Percentiles rank a stretch among this genome's conserved stretches.
These are phyloP conservation scores for Phyllosticta citrichinensis DNA, from an alignment of 2,329 filamentous ascomycete species.

Conservation along the genomic window DNA sequence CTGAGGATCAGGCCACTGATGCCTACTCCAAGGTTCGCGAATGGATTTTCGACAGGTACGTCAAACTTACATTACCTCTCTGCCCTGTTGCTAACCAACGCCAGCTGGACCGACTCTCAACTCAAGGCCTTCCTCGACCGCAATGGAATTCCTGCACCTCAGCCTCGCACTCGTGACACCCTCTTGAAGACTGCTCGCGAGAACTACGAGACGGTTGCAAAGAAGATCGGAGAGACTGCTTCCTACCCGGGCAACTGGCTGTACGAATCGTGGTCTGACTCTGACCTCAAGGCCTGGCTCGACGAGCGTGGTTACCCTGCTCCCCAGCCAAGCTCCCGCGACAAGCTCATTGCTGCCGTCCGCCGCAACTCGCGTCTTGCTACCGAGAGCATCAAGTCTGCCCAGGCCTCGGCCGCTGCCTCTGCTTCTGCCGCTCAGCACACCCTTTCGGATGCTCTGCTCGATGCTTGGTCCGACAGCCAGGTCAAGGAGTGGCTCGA, in stretches of 20 bases:
- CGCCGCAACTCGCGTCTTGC: constrained; percentile 83
- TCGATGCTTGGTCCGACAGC: constrained; percentile 83
- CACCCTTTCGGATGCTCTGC: constrained; percentile 69
- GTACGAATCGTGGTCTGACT: constrained; percentile 83
- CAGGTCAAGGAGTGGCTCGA: constrained; percentile 89
- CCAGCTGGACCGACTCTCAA: constrained; percentile 83
- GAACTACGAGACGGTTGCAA: constrained; percentile 69
- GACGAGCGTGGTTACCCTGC: constrained; percentile 78
- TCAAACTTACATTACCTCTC: background rate
- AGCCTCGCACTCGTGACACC: constrained; percentile 76
- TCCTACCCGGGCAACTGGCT: constrained; percentile 94
- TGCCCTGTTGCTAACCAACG: constrained; percentile 25
- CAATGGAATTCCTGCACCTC: constrained; percentile 75
- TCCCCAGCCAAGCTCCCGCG: constrained; percentile 73
- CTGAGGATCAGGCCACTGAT: constrained; percentile 63
- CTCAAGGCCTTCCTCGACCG: constrained; percentile 89
- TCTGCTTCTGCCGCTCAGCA: constrained; percentile 52
- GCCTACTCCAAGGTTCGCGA: constrained; percentile 66
- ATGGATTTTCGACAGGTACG: constrained; percentile 80
- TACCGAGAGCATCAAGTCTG: constrained; percentile 55
- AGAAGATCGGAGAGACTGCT: constrained; percentile 64
- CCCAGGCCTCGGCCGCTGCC: constrained; percentile 45
- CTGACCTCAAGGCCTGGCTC: constrained; percentile 87
- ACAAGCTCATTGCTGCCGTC: constrained; percentile 79
- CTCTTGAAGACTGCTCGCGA: constrained; percentile 67